A percentile compares a stretch with the other conserved stretches of the same genome.
These are phyloP conservation scores for Globisporangium polare DNA, from an alignment of 352 stramenopile species.

Conservation along the genomic window DNA sequence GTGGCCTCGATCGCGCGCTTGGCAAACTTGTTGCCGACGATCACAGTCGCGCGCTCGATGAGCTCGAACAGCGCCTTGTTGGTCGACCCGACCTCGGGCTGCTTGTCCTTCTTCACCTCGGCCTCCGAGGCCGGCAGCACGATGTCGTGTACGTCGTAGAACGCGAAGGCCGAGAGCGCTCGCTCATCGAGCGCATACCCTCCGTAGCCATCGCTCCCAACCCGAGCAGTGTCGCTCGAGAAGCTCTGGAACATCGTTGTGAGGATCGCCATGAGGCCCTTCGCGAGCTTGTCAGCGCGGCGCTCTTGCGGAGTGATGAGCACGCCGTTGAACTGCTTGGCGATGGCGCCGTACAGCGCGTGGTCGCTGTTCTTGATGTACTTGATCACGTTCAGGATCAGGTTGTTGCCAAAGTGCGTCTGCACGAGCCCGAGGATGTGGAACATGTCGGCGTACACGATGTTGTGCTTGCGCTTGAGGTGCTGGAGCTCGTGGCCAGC, in stretches of 20 bases:
- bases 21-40: conserved; percentile 48
- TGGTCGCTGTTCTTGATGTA: conserved; percentile 51
- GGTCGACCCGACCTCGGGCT: conserved; percentile 34
- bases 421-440: conserved; percentile 40
- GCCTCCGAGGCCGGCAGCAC: conserved; percentile 26
- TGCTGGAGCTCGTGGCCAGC: conserved; percentile 35
- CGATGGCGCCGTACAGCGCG: conserved; percentile 47
- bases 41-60: conserved; percentile 51
- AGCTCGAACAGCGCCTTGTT: conserved; percentile 54
- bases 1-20: conserved; percentile 56
- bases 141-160: conserved; percentile 46
- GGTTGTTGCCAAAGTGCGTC: conserved; percentile 44
- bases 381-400: conserved; percentile 64
- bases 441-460: conserved; percentile 56
- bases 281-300: conserved; percentile 27
- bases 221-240: background rate
- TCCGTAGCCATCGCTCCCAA: background rate
- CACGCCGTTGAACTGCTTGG: conserved; percentile 56
- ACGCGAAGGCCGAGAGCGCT: conserved; percentile 40
- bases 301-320: conserved; percentile 47
- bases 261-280: conserved; percentile 49
- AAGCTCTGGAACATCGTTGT: conserved; percentile 42
- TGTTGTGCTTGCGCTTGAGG: conserved; percentile 41
- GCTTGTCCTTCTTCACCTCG: conserved; percentile 25
- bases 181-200: background rate